A percentile compares a stretch with the other conserved stretches of the same genome.
These are phyloP conservation scores for Neurospora hispaniola DNA, from an alignment of 495 filamentous ascomycete species.

Conservation along the genomic window DNA sequence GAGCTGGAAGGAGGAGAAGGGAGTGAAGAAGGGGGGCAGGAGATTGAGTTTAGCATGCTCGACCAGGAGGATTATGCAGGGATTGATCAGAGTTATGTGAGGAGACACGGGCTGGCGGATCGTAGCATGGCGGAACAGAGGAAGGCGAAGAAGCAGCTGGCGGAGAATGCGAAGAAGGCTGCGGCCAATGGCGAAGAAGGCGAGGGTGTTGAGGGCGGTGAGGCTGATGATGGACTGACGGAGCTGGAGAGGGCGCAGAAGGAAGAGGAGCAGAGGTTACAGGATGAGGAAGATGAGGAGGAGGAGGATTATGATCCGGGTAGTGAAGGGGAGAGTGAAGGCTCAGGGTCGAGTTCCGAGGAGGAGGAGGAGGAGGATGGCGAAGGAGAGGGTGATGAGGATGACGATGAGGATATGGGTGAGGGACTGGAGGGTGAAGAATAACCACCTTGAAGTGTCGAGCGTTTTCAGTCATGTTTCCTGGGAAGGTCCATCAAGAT, in stretches of 20 bases:
- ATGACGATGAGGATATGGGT: slow-evolving; percentile 38
- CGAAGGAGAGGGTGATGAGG: slow-evolving; percentile 37
- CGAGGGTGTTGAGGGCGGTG: slow-evolving; percentile 33
- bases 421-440: slow-evolving; percentile 15
- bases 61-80: slow-evolving; percentile 75
- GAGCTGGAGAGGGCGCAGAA: slow-evolving; percentile 42
- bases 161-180: slow-evolving; percentile 31
- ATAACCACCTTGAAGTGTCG: neutral
- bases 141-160: slow-evolving; percentile 57
- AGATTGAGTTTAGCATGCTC: slow-evolving; percentile 78
- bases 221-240: slow-evolving; percentile 57
- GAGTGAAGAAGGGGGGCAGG: slow-evolving; percentile 40
- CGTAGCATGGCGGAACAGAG: slow-evolving; percentile 82
- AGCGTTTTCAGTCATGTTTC: neutral
- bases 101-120: slow-evolving; percentile 73
- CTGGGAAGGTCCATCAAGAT: neutral
- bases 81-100: slow-evolving; percentile 72
- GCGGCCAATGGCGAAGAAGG: slow-evolving; percentile 39
- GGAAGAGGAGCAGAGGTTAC: slow-evolving; percentile 38
- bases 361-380: slow-evolving; percentile 43
- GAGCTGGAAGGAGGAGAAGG: slow-evolving; percentile 37
- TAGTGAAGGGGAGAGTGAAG: slow-evolving; percentile 63
- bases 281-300: slow-evolving; percentile 70
- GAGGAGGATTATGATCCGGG: slow-evolving; percentile 87
- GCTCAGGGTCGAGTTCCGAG: slow-evolving; percentile 42